Conservation (phyloP, 768 basidiomycete genomes). For the Termitomyces sp. region DNA sequence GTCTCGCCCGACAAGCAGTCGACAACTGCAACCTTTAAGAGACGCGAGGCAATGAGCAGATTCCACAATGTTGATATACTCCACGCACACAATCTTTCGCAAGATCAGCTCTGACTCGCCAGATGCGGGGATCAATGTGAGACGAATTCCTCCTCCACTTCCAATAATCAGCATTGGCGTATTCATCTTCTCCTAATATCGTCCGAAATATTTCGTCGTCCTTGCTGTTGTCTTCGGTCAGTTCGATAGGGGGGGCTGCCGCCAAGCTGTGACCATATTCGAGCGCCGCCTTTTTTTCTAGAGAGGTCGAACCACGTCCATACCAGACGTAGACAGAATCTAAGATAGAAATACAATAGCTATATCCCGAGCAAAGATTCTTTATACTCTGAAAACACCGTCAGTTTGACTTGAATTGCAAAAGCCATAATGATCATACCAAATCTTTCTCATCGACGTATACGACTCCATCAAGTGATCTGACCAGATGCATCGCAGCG, state of each 20-base stretch:
- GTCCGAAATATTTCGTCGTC: constrained; percentile 84
- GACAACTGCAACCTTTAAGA: constrained; percentile 43
- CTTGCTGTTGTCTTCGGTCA: constrained; percentile 63
- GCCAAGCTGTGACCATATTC: constrained; percentile 55
- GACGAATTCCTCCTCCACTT: constrained; percentile 54
- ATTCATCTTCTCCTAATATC: constrained; percentile 73
- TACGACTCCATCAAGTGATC: constrained; percentile 45
- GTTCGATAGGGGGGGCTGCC: constrained; percentile 43
- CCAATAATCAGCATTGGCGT: constrained; percentile 83
- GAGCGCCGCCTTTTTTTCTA: constrained; percentile 61
- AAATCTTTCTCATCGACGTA: constrained; percentile 73
- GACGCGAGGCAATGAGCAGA: neutral
- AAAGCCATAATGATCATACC: constrained; percentile 34
- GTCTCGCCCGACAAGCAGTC: constrained; percentile 39
- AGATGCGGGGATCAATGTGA: constrained; percentile 49
- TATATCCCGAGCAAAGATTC: constrained; percentile 83
- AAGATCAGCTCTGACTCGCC: constrained; percentile 48
- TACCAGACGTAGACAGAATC: constrained; percentile 79
- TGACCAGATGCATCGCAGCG: constrained; percentile 76
- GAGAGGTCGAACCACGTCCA: constrained; percentile 61
- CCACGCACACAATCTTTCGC: constrained; percentile 37
- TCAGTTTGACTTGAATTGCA: constrained; percentile 2
- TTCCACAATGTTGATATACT: neutral
- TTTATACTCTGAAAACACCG: constrained; percentile 41
- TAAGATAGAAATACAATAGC: constrained; percentile 72